Percentiles rank a stretch among this genome's conserved stretches.
These are phyloP conservation scores for Atractiella rhizophila DNA, from an alignment of 768 basidiomycete species.

Conservation along the genomic window DNA sequence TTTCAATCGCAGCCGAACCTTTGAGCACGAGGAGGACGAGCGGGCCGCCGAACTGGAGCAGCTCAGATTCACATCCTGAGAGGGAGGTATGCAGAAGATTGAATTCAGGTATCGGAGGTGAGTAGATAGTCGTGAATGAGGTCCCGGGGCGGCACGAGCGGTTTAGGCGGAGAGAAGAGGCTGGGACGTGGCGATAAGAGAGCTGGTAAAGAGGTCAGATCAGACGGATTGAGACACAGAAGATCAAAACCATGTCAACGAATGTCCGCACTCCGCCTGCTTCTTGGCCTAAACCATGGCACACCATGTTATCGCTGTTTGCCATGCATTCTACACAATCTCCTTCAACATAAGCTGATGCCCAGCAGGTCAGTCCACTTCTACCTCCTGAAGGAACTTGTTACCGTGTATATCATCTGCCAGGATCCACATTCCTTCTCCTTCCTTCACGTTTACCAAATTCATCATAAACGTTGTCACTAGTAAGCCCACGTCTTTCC, in stretches of 20 bases:
- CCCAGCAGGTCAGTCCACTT: neutral
- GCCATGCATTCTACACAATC: constrained; percentile 16
- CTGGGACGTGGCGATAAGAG: constrained; percentile 12
- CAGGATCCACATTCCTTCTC: constrained; percentile 14
- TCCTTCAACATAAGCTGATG: neutral
- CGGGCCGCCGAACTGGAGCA: too few species aligned
- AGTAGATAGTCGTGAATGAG: constrained; percentile 8
- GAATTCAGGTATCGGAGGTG: constrained; percentile 13
- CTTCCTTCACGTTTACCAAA: constrained; percentile 9
- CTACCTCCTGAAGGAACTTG: neutral
- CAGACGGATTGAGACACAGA: too few species aligned
- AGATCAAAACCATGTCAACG: constrained; percentile 16
- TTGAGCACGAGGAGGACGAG: constrained; percentile 6
- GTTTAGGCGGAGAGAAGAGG: constrained; percentile 8
- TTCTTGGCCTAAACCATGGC: constrained; percentile 12
- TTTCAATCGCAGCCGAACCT: constrained; percentile 10
- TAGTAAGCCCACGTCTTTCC: constrained; percentile 9
- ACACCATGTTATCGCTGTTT: constrained; percentile 9
- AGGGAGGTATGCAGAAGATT: constrained; percentile 8
- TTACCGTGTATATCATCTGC: constrained; percentile 15
- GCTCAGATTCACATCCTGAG: too few species aligned
- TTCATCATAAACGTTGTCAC: constrained; percentile 10
- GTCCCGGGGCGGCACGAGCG: constrained; percentile 4
- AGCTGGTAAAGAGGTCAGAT: too few species aligned
- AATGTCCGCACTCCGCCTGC: constrained; percentile 12